Base-by-base conservation (phyloP, 371 early-diverging fungal genomes). In the Rhizopus microsporus region DNA sequence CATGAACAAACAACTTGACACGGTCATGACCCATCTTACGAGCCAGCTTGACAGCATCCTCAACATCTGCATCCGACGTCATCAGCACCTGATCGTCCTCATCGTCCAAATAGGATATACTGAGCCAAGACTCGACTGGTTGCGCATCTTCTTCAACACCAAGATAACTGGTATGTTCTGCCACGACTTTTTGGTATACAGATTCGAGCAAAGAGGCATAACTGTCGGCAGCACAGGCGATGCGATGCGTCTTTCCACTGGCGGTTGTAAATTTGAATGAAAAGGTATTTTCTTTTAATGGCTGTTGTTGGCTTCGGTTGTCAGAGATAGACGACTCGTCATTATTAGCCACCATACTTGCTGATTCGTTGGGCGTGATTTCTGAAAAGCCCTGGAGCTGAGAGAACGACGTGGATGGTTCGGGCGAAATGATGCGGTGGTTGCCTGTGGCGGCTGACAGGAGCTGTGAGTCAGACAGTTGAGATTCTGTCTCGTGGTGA, bases 81-180 rank as follows among this genome's bases (percentile, higher is more conserved):
- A 96, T 77, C 62, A 87, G 73, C n/a, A 96, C 90, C 54, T 86
- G 71, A 67, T 96, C 96, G 51, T 88, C 85, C 49, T 95, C 96
- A 56, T 95, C 95, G 60, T 96, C 96, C 55, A 90, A 65, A 63
- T 95, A 96, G 10, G 85, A 84, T 33, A 96, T 78, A 15, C 78
- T 87, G 23, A 87, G 69, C 77, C 74, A 68, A 12, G 68, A 70
- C 3, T 68, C 67, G 0, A 48, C 59, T 15, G 67, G 52, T 13
- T 46, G 51, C 17, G 54, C 57, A 13, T 60, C 64, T 3, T 38
- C 32, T 12, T 49, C 44, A 1, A 47, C 34, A 3, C 54, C 57
- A 10, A 50, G 13, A 54, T 55, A 42, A n/a, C 51, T 42, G 17
- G 65, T 54, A 35, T 76, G 76, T 16, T 79, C 80, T 1, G 59